Base-by-base conservation (phyloP, 2,329 filamentous ascomycete genomes). In the Trichoderma sp. region DNA sequence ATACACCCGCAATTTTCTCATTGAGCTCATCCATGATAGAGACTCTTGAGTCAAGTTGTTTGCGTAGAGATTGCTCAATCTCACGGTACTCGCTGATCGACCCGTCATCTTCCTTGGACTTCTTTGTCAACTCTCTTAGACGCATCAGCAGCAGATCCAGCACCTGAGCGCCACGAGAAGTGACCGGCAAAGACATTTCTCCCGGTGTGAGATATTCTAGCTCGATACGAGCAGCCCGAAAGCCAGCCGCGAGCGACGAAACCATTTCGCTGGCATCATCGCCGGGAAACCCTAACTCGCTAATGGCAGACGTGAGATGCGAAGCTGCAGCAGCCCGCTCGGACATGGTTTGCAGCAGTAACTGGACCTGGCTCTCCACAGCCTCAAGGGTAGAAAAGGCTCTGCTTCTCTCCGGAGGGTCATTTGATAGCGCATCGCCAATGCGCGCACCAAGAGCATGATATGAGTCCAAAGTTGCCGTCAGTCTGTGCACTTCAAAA, bases 121-220 rank as follows among this genome's bases (percentile, higher is more conserved):
- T 85, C 60, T 84, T 85, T 1, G 87, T 83, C 38, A 92, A 85
- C 16, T 85, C 83, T 3, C 88, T 87, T 2, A 92, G 85, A 0
- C 87, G 84, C 0, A 80, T 80, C 0, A 92, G 85, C 6, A 92
- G 80, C 14, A 91, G 85, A 75, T 90, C 88, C 0, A 92, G 85
- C 0, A 92, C 85, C 69, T 89, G 86, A 1, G 88, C 87, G 2
- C 90, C 90, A 67, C 87, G 87, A 0, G 87, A 86, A 0, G 86
- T 86, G 0, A 91, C 83, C 0, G 89, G 88, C 0, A 91, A 84
- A 0, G 85, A 79, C n/a, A 88, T 83, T 80, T 92, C 90, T 6
- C 90, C 90, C 0, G 90, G 90, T 0, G 87, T 89, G 24, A 92
- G 85, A 79, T 91, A 91, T 80, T 92, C 91, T 3, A 92, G 86